Conservation (phyloP, 1,139 yeast genomes). For the Hyphopichia khmerensis region DNA sequence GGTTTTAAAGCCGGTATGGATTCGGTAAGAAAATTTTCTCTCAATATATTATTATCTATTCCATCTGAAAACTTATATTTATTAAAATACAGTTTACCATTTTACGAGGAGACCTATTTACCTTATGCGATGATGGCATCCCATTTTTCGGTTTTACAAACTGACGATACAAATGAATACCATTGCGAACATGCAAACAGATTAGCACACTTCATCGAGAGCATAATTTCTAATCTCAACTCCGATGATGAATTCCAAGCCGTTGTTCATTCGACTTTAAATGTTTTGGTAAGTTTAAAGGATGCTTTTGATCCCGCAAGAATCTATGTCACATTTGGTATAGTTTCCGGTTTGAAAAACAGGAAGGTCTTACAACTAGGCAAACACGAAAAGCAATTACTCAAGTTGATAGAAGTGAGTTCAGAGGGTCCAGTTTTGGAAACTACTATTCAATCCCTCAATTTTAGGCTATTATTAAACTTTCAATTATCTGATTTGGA, state of each 20-base stretch:
- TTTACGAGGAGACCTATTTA: conserved; percentile 53
- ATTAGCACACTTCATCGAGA: conserved; percentile 47
- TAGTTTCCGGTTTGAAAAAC: conserved; percentile 49
- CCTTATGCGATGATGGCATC: conserved; percentile 67
- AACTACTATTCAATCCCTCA: conserved; percentile 49
- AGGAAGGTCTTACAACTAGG: conserved; percentile 27
- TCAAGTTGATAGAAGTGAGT: conserved; percentile 48
- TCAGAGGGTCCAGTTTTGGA: conserved; percentile 64
- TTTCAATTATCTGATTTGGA: conserved; percentile 17
- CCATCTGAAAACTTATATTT: conserved; percentile 50
- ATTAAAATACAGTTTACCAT: conserved; percentile 43
- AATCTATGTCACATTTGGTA: conserved; percentile 59
- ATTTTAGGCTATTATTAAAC: conserved; percentile 44
- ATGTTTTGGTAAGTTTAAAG: conserved; percentile 45
- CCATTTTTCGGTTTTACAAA: conserved; percentile 47
- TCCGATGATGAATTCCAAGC: conserved; percentile 22
- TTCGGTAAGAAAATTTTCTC: conserved; percentile 66
- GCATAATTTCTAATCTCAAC: conserved; percentile 39
- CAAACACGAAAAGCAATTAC: conserved; percentile 27
- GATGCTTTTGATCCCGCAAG: conserved; percentile 72
- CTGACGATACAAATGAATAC: conserved; percentile 18
- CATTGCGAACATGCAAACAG: conserved; percentile 60
- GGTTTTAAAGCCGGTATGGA: conserved; percentile 82
- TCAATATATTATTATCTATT: conserved; percentile 56
- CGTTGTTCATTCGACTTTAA: conserved; percentile 33